Percentiles rank a stretch among this genome's conserved stretches.
Evolutionary conservation across 371 early-diverging fungal species (phyloP).

Genomic region (Amoeboaphelidium protococcarum): DNA sequence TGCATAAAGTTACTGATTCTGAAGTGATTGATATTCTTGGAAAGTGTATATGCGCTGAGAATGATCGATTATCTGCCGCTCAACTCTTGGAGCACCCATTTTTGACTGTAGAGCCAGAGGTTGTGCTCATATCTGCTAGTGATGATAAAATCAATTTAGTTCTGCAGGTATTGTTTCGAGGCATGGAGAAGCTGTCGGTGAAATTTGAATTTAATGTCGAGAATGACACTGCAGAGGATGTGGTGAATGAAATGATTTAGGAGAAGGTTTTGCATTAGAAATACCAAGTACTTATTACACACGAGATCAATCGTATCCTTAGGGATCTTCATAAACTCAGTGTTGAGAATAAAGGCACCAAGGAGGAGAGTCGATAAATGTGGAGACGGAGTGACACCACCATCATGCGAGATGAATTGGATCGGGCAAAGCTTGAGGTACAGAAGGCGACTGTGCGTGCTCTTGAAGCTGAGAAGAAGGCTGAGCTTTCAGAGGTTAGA

Average conservation of each 20-base stretch:
- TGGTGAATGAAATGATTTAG: conserved; percentile 68
- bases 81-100: conserved; percentile 55
- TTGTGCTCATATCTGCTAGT: conserved; percentile 28
- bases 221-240: conserved; percentile 65
- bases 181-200: conserved; percentile 46
- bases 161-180: conserved; percentile 51
- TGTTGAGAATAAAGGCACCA: not conserved
- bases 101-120: conserved; percentile 47
- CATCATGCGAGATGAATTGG: not conserved
- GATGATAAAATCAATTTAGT: conserved; percentile 31
- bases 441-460: not conserved
- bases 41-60: conserved; percentile 35
- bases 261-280: conserved; percentile 41
- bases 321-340: conserved; percentile 29
- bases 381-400: too few relatives aligned
- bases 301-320: conserved; percentile 55
- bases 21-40: conserved; percentile 48
- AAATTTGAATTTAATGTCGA: conserved; percentile 68
- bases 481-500: not conserved
- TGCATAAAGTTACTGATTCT: conserved; percentile 31
- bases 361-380: not conserved
- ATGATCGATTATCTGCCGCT: conserved; percentile 39
- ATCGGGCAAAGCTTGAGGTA: not conserved
- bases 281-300: conserved; percentile 45
- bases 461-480: not conserved